phyloP scores from a whole-genome alignment of 345 rosid species.

The Physaria fendleri region DNA sequence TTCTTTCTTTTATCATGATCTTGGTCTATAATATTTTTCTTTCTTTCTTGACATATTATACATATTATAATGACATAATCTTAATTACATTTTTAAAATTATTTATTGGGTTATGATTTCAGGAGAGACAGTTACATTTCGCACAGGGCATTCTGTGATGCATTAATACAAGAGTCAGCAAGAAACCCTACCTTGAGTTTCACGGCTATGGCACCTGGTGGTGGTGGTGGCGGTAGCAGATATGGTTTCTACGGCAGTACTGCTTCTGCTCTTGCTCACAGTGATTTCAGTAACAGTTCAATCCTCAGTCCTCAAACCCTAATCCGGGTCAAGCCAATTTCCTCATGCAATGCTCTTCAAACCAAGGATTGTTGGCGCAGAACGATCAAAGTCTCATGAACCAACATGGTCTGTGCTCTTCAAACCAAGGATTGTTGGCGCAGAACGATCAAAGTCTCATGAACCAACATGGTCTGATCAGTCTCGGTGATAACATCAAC shows the following conservation, averaged over 20 bases:
- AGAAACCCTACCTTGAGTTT: slow-evolving; percentile 47
- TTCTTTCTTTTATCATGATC: neutral
- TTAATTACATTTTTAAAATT: neutral
- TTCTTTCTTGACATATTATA: neutral
- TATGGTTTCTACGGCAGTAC: slow-evolving; percentile 41
- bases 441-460: slow-evolving; percentile 23
- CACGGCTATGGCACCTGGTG: slow-evolving; percentile 31
- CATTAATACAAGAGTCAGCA: slow-evolving; percentile 64
- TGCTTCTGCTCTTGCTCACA: slow-evolving; percentile 29
- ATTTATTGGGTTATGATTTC: slow-evolving; percentile 9
- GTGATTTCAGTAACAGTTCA: slow-evolving; percentile 11
- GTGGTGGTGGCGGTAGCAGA: slow-evolving; percentile 19
- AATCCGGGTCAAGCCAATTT: slow-evolving; percentile 25
- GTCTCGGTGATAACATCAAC: slow-evolving; percentile 18
- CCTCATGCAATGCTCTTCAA: slow-evolving; percentile 45
- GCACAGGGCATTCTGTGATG: slow-evolving; percentile 84
- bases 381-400: slow-evolving; percentile 26
- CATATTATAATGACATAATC: too few species aligned
- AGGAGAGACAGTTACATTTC: slow-evolving; percentile 89
- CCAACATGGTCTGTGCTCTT: slow-evolving; percentile 25
- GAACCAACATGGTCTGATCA: slow-evolving; percentile 24
- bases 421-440: slow-evolving; percentile 22
- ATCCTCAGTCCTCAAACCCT: slow-evolving; percentile 33
- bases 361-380: slow-evolving; percentile 22
- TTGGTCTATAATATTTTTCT: neutral